These are phyloP conservation scores for Venturia carpophila DNA, from an alignment of 2,329 filamentous ascomycete genomes.

Conservation along the genomic window DNA sequence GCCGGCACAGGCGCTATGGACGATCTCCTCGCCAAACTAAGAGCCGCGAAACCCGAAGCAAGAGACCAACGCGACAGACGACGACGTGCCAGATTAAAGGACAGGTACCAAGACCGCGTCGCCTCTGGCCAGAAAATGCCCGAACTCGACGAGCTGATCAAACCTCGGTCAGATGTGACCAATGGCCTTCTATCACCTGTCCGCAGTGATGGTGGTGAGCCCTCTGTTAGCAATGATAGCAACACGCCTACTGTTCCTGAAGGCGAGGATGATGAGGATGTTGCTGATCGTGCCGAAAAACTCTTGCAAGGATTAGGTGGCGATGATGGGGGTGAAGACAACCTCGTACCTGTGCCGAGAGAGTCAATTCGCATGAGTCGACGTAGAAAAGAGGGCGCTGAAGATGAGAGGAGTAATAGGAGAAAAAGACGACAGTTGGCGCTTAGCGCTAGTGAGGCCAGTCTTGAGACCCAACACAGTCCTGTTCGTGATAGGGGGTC, in stretches of 20 bases:
- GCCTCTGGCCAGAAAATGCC: conserved; percentile 86
- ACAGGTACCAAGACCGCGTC: conserved; percentile 80
- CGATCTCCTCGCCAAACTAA: conserved; percentile 84
- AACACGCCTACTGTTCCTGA: conserved; percentile 24
- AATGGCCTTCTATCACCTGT: conserved; percentile 25
- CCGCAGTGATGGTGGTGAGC: conserved; percentile 19
- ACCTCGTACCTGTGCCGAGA: not conserved
- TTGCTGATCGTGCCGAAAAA: conserved; percentile 76
- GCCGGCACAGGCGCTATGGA: conserved; percentile 92
- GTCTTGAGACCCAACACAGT: conserved; percentile 7
- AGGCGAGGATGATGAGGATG: conserved; percentile 54
- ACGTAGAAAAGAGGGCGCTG: conserved; percentile 11
- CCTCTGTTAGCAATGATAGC: conserved; percentile 26
- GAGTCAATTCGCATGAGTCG: conserved; percentile 7
- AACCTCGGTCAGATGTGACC: conserved; percentile 26
- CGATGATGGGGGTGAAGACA: conserved; percentile 42
- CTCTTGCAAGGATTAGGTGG: conserved; percentile 76
- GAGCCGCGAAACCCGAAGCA: conserved; percentile 83
- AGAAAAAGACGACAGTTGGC: conserved; percentile 12
- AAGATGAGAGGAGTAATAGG: conserved; percentile 7
- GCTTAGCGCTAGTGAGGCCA: conserved; percentile 12
- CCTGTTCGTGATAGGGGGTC: not conserved
- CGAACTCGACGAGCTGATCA: conserved; percentile 57
- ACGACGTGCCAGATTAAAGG: conserved; percentile 79
- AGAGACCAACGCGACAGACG: conserved; percentile 84